phyloP scores from a whole-genome alignment of 768 basidiomycete genomes.

The Mycena olivaceomarginata region DNA sequence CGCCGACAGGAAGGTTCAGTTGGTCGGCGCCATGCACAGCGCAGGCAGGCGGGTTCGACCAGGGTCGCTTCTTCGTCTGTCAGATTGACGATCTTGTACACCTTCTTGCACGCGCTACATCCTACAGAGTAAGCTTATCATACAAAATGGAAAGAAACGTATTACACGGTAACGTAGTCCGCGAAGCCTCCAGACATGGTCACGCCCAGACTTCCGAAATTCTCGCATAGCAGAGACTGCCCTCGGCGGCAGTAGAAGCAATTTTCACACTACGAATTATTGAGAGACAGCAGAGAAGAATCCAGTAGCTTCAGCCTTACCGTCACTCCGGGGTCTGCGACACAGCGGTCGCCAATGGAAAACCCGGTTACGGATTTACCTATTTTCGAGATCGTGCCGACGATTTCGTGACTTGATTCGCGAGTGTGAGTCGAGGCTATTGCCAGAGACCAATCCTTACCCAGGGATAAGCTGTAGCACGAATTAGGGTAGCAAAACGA shows the following conservation, averaged over 20 bases:
- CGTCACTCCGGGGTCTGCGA: slow-evolving; percentile 63
- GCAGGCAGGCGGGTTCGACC: slow-evolving; percentile 86
- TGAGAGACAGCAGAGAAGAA: background rate
- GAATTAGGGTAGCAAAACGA: background rate
- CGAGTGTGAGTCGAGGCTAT: background rate
- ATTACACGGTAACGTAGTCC: slow-evolving; percentile 83
- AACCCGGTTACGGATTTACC: slow-evolving; percentile 66
- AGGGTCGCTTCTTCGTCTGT: slow-evolving; percentile 87
- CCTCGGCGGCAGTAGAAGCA: slow-evolving; percentile 88
- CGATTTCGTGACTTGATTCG: slow-evolving; percentile 58
- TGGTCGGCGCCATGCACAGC: slow-evolving; percentile 89
- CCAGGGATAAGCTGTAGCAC: slow-evolving; percentile 60
- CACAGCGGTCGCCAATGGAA: slow-evolving; percentile 62
- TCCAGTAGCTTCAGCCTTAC: slow-evolving; percentile 44
- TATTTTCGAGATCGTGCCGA: slow-evolving; percentile 62
- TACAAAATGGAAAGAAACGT: slow-evolving; percentile 10
- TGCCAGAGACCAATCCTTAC: background rate
- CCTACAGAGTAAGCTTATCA: slow-evolving; percentile 41
- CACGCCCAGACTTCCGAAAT: slow-evolving; percentile 80
- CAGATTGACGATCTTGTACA: slow-evolving; percentile 86
- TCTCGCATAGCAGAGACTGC: slow-evolving; percentile 81
- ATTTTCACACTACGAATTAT: slow-evolving; percentile 64
- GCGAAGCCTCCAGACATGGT: slow-evolving; percentile 83
- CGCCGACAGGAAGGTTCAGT: slow-evolving; percentile 79
- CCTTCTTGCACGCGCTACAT: slow-evolving; percentile 75